Base-by-base conservation (phyloP, 2,329 filamentous ascomycete genomes). In the Aureobasidium sp. region DNA sequence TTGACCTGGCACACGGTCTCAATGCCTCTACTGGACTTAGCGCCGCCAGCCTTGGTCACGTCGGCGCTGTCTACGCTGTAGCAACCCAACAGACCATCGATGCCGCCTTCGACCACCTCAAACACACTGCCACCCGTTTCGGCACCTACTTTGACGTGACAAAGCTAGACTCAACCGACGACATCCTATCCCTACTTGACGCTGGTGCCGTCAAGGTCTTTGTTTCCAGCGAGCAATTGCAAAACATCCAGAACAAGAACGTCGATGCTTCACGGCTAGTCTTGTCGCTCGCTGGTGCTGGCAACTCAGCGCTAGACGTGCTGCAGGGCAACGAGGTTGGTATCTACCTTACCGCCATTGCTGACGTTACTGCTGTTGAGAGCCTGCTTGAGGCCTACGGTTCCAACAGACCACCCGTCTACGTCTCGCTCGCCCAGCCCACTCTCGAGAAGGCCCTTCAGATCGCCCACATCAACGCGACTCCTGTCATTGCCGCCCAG, bases 171-270 rank as follows among this genome's bases (percentile, higher is more conserved):
- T 85, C 85, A 11, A 78, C 79, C 61, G 87, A 91, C 66, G 88
- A 95, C 65, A 79, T 97, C 39, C 77, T 93, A 59, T 83, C 88
- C 50, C 81, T 97, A 39, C 84, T 99, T 61, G 90, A 99, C 73
- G 84, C 86, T 65, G 94, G 94, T 63, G 91, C 91, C 7, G 84
- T 86, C 58, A 94, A 88, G 72, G 87, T 94, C 64, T 94, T 97
- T 73, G 89, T 96, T 55, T 82, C 82, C 21, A 82, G 86, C 51
- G 81, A 85, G 61, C 88, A 91, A 71, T 78, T 95, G 59, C 78
- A 79, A 44, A 73, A 77, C 21, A 74, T 88, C 47, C 75, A 80
- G 57, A 75, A 80, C 66, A 74, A 80, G 66, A 79, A 80, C 34
- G 76, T 86, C 47, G 76, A 80, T 63, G 77, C 80, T 9, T 79